A percentile compares a stretch with the other conserved stretches of the same genome.
Evolutionary conservation across 495 filamentous ascomycete genomes (phyloP).

Genomic region (Hypoxylon subgilvum): DNA sequence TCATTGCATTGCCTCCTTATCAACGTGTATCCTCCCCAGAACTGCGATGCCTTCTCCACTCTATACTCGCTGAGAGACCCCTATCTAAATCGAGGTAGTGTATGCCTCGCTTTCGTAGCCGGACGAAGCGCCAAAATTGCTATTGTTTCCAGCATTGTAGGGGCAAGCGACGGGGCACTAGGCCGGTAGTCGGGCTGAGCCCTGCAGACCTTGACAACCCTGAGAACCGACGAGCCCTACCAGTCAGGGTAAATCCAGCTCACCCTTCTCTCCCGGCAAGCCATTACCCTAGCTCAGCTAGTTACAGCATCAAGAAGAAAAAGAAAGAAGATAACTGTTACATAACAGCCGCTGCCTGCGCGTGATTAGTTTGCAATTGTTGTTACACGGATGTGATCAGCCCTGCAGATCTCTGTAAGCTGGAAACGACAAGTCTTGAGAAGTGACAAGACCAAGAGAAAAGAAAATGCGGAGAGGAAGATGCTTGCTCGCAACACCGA

Average conservation of each 20-base stretch:
- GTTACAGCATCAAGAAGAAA: constrained; percentile 7
- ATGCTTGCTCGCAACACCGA: background rate
- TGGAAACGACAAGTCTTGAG: constrained; percentile 6
- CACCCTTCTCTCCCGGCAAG: constrained; percentile 3
- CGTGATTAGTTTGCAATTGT: constrained; percentile 18
- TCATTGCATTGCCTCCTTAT: constrained; percentile 7
- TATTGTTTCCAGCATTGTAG: constrained; percentile 4
- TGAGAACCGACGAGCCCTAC: constrained; percentile 8
- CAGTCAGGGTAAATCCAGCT: constrained; percentile 21
- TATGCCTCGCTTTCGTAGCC: constrained; percentile 22
- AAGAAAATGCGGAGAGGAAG: background rate
- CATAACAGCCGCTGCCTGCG: constrained; percentile 28
- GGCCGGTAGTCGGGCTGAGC: constrained; percentile 13
- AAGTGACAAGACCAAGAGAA: constrained; percentile 9
- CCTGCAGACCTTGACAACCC: constrained; percentile 22
- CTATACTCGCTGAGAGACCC: constrained; percentile 34
- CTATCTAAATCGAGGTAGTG: constrained; percentile 17
- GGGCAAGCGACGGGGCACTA: background rate
- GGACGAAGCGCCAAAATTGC: constrained; percentile 18
- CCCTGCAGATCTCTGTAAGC: constrained; percentile 19
- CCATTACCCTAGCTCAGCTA: constrained; percentile 28
- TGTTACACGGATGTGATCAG: constrained; percentile 17
- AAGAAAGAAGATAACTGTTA: constrained; percentile 19
- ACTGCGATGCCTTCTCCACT: constrained; percentile 12
- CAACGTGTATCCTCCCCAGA: constrained; percentile 30